A percentile compares a stretch with the other conserved stretches of the same genome.
phyloP scores from a whole-genome alignment of 2,329 filamentous ascomycete species.

The Diaporthe sp. region DNA sequence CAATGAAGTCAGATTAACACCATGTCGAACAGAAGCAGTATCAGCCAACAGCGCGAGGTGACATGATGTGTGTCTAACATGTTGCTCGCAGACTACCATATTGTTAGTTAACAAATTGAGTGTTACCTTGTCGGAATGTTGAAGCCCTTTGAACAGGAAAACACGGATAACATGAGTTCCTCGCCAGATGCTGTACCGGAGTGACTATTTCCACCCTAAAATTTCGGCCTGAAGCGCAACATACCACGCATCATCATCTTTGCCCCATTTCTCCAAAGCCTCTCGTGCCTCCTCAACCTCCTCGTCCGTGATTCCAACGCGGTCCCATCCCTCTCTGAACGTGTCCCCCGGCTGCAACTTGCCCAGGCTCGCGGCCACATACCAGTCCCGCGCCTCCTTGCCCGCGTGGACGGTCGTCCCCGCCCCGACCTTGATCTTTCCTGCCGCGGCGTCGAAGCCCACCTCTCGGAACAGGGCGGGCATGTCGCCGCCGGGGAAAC shows the following conservation, averaged over 20 bases:
- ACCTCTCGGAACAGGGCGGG: constrained; percentile 21
- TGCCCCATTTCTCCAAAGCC: constrained; percentile 51
- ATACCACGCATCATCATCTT: constrained; percentile 55
- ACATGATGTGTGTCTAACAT: not conserved
- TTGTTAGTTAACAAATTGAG: not conserved
- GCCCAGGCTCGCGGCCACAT: constrained; percentile 46
- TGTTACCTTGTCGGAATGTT: not conserved
- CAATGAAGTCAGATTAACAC: not conserved
- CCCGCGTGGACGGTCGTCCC: constrained; percentile 48
- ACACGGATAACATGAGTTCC: not conserved
- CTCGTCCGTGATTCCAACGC: constrained; percentile 52
- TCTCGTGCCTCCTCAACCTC: constrained; percentile 51
- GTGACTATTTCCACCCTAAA: constrained; percentile 55
- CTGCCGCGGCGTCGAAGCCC: constrained; percentile 41
- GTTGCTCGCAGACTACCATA: not conserved
- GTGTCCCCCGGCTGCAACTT: constrained; percentile 44
- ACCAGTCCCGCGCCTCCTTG: constrained; percentile 47
- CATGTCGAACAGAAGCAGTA: not conserved
- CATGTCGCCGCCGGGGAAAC: constrained; percentile 20
- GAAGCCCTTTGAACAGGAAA: not conserved
- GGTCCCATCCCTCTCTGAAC: constrained; percentile 51
- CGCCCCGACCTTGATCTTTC: constrained; percentile 48
- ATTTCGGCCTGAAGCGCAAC: constrained; percentile 53
- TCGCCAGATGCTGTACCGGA: not conserved
- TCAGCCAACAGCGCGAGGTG: not conserved